Base-by-base conservation (phyloP, 2,329 filamentous ascomycete genomes). In the Pseudopithomyces maydicus region DNA sequence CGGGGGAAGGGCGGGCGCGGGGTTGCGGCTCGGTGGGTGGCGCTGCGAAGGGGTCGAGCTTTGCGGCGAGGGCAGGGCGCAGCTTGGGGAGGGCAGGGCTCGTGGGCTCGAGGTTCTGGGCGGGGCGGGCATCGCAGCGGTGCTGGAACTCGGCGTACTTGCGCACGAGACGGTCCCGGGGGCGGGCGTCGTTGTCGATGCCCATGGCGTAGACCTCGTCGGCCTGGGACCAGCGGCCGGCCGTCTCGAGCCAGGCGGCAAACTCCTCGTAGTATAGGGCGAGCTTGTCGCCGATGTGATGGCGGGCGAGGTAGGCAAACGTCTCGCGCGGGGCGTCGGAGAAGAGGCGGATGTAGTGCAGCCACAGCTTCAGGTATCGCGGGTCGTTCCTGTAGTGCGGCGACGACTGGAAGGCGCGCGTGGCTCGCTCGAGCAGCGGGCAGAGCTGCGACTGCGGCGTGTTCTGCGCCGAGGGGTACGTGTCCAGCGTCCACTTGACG, bases 231-330 rank as follows among this genome's bases (percentile, higher is more conserved):
- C 92, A 97, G 62, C 94, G 84, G 14, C 88, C 90, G 6, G 88
- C 90, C 35, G 86, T 83, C 78, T 99, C 95, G 6, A 99, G 81
- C 91, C 93, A 98, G 1, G 87, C 90, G 1, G 95, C 93, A 72
- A 96, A 99, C 71, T 98, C 95, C 74, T 99, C 95, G 77, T 99
- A 99, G 76, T 92, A 99, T 3, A 98, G 81, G 1, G 95, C 95
- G 2, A 99, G 84, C 0, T 84, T 82, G 70, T 97, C 92, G 58
- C 94, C 95, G 58, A 99, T 91, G 61, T 84, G 84, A 72, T 99
- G 92, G 49, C 93, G 90, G 12, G 94, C 89, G 35, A 99, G 83
- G 72, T 96, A 99, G 45, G 95, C 87, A 73, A 93, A 99, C 0
- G 90, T 92, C 77, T 99, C 95, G 51, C 94, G 88, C 2, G 94